These are phyloP conservation scores for Funneliformis geosporum DNA, from an alignment of 192 early-diverging fungal species.

Conservation along the genomic window DNA sequence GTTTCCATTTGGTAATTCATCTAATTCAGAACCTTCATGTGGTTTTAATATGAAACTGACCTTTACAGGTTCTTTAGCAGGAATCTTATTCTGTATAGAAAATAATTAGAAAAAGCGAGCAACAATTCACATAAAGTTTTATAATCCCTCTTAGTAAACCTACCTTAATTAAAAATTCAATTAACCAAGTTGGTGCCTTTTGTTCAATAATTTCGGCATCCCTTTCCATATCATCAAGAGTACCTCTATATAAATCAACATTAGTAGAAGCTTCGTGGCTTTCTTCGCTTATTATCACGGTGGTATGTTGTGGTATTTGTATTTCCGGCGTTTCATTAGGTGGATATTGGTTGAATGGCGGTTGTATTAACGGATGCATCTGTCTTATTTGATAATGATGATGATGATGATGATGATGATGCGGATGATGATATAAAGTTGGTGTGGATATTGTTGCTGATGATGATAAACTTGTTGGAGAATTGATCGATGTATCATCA, in stretches of 20 bases:
- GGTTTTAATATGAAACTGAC: constrained; percentile 81
- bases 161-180: constrained; percentile 73
- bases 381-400: constrained; percentile 15
- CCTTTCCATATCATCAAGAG: constrained; percentile 51
- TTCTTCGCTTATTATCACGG: constrained; percentile 76
- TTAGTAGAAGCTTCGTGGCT: constrained; percentile 68
- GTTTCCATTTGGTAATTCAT: constrained; percentile 59
- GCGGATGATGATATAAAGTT: not conserved
- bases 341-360: constrained; percentile 47
- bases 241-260: constrained; percentile 73
- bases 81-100: constrained; percentile 60
- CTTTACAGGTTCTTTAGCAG: constrained; percentile 77
- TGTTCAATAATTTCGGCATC: constrained; percentile 61
- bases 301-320: constrained; percentile 63
- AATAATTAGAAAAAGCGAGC: not conserved
- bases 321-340: constrained; percentile 63
- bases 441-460: not conserved
- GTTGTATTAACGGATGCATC: constrained; percentile 34
- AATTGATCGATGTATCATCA: not conserved
- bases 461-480: not conserved
- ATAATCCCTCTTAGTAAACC: constrained; percentile 19
- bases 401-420: not conserved
- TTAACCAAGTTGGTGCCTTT: constrained; percentile 82
- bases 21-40: constrained; percentile 53
- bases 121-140: not conserved